Conservation (phyloP, 1,139 yeast species). For the Saccharomycopsis crataegensis region DNA sequence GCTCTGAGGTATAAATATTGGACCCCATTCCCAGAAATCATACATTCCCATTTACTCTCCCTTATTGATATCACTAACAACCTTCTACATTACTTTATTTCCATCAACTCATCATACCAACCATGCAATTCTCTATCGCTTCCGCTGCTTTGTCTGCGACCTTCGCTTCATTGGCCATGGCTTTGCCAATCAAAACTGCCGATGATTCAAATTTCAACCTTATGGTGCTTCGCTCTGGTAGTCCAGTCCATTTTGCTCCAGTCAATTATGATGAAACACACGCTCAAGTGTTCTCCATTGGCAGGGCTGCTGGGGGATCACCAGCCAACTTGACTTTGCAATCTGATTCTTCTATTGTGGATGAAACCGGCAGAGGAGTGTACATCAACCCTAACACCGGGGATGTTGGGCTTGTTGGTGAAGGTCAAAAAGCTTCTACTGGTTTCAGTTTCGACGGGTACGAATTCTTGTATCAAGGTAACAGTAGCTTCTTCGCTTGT, state of each 20-base stretch:
- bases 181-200: not conserved
- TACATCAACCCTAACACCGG: not conserved
- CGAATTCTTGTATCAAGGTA: not conserved
- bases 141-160: no score
- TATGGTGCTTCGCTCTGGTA: not conserved
- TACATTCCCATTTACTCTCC: no score
- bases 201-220: not conserved
- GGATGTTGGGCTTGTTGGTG: conserved; percentile 4
- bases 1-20: no score
- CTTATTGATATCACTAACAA: no score
- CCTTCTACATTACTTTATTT: no score
- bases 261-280: not conserved
- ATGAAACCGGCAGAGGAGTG: not conserved
- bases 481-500: not conserved
- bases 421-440: not conserved
- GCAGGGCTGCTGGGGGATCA: not conserved
- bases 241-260: not conserved
- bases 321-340: not conserved
- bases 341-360: not conserved
- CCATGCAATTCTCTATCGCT: no score
- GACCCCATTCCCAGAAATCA: no score
- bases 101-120: no score
- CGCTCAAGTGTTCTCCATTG: conserved; percentile 4
- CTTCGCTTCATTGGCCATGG: no score
- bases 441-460: not conserved